phyloP scores from a whole-genome alignment of 1,284 basidiomycete genomes.

The Sporisorium graminicola region DNA sequence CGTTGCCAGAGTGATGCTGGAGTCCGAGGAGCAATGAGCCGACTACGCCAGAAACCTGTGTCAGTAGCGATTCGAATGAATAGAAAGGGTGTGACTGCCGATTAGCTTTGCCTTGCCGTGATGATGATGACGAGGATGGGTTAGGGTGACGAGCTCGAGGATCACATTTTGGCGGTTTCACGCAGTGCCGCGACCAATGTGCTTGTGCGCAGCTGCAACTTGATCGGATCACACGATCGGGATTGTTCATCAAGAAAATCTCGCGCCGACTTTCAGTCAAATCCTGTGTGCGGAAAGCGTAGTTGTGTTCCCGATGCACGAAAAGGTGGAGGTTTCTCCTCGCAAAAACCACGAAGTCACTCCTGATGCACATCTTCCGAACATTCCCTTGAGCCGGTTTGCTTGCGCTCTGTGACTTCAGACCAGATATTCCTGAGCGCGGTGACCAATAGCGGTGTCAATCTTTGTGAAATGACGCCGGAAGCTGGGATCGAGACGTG shows the following conservation, averaged over 20 bases:
- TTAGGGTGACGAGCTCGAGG: no score
- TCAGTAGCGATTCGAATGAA: neutral
- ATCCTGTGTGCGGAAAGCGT: neutral
- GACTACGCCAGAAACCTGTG: neutral
- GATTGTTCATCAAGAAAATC: neutral
- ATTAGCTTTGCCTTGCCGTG: neutral
- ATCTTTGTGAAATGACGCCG: neutral
- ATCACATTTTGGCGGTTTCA: constrained; percentile 5
- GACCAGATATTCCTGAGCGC: no score
- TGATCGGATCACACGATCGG: constrained; percentile 33
- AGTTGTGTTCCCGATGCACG: neutral
- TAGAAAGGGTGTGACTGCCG: neutral
- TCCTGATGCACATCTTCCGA: neutral
- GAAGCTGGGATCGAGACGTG: neutral
- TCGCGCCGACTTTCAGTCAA: neutral
- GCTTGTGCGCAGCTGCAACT: constrained; percentile 6
- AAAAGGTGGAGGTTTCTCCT: neutral
- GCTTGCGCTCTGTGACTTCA: no score
- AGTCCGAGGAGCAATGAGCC: neutral
- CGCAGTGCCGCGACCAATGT: neutral
- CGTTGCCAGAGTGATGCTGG: neutral
- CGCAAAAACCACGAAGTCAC: neutral
- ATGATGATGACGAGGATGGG: constrained; percentile 1
- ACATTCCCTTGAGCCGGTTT: neutral
- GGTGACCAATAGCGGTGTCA: no score